Evolutionary conservation across 768 basidiomycete genomes (phyloP).

Genomic region (Suillus sp.): DNA sequence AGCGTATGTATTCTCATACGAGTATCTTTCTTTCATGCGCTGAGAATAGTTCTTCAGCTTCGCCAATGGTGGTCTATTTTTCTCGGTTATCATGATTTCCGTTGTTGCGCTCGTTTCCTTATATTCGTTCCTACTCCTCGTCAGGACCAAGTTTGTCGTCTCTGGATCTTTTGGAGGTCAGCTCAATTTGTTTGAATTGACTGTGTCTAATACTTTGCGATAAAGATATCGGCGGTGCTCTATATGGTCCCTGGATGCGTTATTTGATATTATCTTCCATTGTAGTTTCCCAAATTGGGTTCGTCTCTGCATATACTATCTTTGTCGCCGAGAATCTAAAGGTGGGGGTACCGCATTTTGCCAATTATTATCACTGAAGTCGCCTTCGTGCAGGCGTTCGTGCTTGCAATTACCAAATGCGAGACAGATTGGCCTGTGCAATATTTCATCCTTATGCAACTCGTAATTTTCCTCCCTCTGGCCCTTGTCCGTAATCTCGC

Average conservation of each 20-base stretch:
- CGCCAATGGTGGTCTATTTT: constrained; percentile 92
- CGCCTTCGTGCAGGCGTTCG: constrained; percentile 63
- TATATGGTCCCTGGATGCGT: constrained; percentile 95
- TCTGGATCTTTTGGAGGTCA: constrained; percentile 92
- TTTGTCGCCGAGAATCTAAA: constrained; percentile 92
- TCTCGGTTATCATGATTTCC: constrained; percentile 76
- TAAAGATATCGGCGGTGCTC: constrained; percentile 85
- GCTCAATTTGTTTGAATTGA: constrained; percentile 22
- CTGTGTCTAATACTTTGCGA: constrained; percentile 6
- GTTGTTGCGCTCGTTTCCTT: constrained; percentile 86
- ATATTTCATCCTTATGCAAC: constrained; percentile 82
- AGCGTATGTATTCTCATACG: constrained; percentile 56
- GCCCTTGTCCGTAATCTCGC: constrained; percentile 92
- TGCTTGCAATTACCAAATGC: constrained; percentile 80
- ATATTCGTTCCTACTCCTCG: constrained; percentile 90
- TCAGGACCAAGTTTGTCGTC: constrained; percentile 84
- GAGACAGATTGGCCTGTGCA: constrained; percentile 62
- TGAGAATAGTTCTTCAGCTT: constrained; percentile 54
- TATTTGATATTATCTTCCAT: constrained; percentile 87
- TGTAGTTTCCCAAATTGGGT: constrained; percentile 85
- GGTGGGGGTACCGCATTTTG: constrained; percentile 27
- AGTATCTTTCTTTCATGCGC: constrained; percentile 8
- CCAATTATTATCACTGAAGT: not conserved
- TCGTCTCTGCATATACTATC: constrained; percentile 90
- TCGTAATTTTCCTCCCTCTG: constrained; percentile 86